Evolutionary conservation across 176 grass and related monocot species (phyloP).

Genomic region (Eragrostis nindensis): DNA sequence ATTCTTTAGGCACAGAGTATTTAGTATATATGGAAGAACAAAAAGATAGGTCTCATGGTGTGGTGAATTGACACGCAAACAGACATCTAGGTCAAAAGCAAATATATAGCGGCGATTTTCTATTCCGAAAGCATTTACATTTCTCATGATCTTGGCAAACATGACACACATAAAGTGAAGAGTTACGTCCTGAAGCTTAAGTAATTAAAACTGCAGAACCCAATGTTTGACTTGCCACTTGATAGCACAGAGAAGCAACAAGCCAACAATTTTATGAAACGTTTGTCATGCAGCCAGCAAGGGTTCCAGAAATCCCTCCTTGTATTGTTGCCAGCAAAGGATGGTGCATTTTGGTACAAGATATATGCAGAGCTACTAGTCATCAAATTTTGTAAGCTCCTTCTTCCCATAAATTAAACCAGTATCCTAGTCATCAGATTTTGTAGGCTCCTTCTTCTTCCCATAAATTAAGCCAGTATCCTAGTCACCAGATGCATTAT

Average conservation of each 20-base stretch:
- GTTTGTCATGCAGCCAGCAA: constrained; percentile 32
- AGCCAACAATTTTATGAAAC: constrained; percentile 21
- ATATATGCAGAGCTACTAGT: constrained; percentile 40
- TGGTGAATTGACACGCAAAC: background rate
- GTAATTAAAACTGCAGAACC: constrained; percentile 15
- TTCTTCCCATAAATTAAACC: constrained; percentile 91
- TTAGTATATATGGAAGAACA: background rate
- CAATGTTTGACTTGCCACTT: constrained; percentile 16
- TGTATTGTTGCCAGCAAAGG: constrained; percentile 3
- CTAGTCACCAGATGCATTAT: background rate
- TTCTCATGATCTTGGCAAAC: constrained; percentile 7
- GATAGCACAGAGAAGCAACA: constrained; percentile 17
- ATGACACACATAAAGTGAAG: constrained; percentile 2
- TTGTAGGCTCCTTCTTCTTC: too few relatives aligned
- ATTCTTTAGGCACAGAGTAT: background rate
- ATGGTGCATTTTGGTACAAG: constrained; percentile 22
- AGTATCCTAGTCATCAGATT: constrained; percentile 62
- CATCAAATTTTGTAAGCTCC: constrained; percentile 50
- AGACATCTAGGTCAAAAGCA: constrained; percentile 29
- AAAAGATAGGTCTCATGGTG: background rate
- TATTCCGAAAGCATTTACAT: constrained; percentile 30
- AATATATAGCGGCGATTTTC: background rate
- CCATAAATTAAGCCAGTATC: too few relatives aligned
- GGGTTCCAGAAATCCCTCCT: constrained; percentile 8
- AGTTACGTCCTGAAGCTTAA: background rate